Base-by-base conservation (phyloP, 306 rosid genomes). In the Luffa acutangula region DNA sequence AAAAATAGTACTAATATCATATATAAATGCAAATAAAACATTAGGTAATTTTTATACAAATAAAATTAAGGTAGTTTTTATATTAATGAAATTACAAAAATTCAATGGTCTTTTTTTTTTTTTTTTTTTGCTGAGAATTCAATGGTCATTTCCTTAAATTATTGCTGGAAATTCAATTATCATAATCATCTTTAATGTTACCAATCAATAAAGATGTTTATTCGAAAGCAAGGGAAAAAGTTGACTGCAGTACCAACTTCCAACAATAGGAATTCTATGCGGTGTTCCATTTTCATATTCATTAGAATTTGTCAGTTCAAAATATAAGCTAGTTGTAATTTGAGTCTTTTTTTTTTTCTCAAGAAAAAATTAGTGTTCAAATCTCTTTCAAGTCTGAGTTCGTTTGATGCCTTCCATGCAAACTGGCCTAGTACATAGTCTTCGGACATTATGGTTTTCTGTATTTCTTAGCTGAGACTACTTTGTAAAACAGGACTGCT, bases 401-500 rank as follows among this genome's bases (percentile, higher is more conserved):
- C 20, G 9, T 12, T 71, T 71, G 10, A 21, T 11, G 14, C 77
- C 42, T 20, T 43, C 20, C 54, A 57, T 71, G 76, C 53, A 45
- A 46, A 71, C 39, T 46, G 76, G 57, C 57, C 36, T n/a, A 46
- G 41, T 45, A 46, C 39, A 45, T 13, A 9, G 76, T 42, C 54
- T 41, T 70, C 54, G 20, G 56, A 43, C 6, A 41, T 71, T 71
- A 12, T 71, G 56, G 20, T 71, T 71, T 21, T 12, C 57, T 25
- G 20, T 71, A 43, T 12, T 45, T 45, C 77, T 71, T 71, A 15
- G 18, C 58, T 71, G 58, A 48, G 53, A 25, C 20, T 25, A 20
- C 63, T 81, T 57, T 82, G 69, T 67, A 5, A 36, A 81, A 73
- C 93, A 91, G 94, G 97, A 84, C 67, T 83, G 89, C 80, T 92